Base-by-base conservation (phyloP, 2,329 filamentous ascomycete species). In the Colletotrichum truncatum region DNA sequence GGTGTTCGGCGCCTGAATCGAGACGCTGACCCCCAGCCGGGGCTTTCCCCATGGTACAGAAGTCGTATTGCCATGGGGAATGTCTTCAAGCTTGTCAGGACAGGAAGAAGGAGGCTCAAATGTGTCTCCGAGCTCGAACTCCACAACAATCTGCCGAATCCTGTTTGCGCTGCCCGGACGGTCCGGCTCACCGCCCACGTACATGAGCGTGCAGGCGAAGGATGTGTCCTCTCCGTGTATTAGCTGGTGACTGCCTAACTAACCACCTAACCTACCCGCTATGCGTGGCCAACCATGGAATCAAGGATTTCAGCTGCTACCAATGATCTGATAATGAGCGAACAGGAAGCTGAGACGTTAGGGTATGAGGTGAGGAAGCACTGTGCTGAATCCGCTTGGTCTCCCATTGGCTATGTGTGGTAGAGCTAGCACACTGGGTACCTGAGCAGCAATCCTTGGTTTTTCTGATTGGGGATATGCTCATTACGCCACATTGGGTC, bases 311-410 rank as follows among this genome's bases (percentile, higher is more conserved):
- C 26, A 43, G 41, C 57, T 55, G 59, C 3, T 21, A 14, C 36
- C 41, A 34, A 55, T 65, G 62, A 62, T 65, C 62, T 65, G 57
- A 65, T 45, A 28, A 30, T 38, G 28, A 64, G 41, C 53, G 21
- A n/a, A n/a, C 34, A 23, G 26, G 32, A 18, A 18, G 38, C 46
- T 59, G 46, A 18, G 38, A 34, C 6, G 14, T 53, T 38, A 18
- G 21, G 26, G 28, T 38, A 7, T 28, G 18, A 59, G 55, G 38
- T 10, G 9, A 23, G 41, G 38, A 32, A 45, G 23, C 21, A 41
- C 57, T 43, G 25, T 18, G 62, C 57, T 62, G 45, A 62, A 51
- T 4, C 23, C n/a, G 62, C 36, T 32, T 52, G 63, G 48, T 59
- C 25, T 10, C 39, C 14, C 28, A 32, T 14, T 36, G 38, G 23